Evolutionary conservation across 2,329 filamentous ascomycete genomes (phyloP).

Genomic region (Curvularia lunata): DNA sequence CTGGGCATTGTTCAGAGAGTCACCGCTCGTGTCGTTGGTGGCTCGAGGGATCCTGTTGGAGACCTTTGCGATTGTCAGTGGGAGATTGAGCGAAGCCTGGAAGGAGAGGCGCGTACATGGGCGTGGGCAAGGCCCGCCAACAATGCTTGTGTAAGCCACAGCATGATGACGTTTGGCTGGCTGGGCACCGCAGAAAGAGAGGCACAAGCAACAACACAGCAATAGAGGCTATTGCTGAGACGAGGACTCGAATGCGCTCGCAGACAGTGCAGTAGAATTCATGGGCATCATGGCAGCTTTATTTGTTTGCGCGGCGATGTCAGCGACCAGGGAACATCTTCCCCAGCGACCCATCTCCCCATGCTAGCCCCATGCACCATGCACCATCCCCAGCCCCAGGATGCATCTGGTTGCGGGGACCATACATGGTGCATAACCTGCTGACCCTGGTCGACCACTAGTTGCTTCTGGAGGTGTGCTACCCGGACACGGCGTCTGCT

Average conservation of each 20-base stretch:
- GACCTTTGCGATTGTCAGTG: constrained; percentile 42
- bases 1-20: constrained; percentile 37
- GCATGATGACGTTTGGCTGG: constrained; percentile 40
- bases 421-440: constrained; percentile 21
- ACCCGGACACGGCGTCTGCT: background rate
- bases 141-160: constrained; percentile 46
- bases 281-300: constrained; percentile 29
- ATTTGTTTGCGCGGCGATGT: constrained; percentile 13
- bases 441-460: constrained; percentile 26
- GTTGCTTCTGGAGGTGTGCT: constrained; percentile 10
- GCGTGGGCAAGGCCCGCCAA: constrained; percentile 40
- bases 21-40: constrained; percentile 28
- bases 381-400: constrained; percentile 13
- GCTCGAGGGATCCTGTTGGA: constrained; percentile 34
- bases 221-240: constrained; percentile 21
- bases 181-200: constrained; percentile 19
- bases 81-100: constrained; percentile 9
- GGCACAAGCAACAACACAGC: constrained; percentile 15
- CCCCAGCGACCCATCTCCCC: constrained; percentile 20
- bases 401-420: constrained; percentile 23
- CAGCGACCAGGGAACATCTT: constrained; percentile 15
- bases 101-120: constrained; percentile 36
- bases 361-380: constrained; percentile 18
- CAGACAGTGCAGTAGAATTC: constrained; percentile 8
- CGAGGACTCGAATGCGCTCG: constrained; percentile 25